Evolutionary conservation across 768 basidiomycete species (phyloP).

Genomic region (Gymnopilus junonius): DNA sequence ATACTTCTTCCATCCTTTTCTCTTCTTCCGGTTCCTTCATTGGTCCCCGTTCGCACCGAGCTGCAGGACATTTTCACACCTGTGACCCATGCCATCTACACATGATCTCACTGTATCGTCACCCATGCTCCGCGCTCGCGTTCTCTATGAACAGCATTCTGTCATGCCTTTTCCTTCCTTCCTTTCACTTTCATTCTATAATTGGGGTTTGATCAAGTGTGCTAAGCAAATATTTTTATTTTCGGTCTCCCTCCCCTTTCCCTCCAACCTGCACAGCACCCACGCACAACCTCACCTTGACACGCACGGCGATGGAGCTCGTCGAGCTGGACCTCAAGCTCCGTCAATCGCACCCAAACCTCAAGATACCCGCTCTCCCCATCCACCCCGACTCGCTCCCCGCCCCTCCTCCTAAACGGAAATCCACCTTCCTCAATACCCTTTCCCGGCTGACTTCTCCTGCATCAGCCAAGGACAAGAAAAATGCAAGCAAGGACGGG

Average conservation of each 20-base stretch:
- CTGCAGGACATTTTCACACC: neutral
- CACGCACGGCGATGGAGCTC: constrained; percentile 75
- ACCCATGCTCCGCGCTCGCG: neutral
- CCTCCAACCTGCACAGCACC: constrained; percentile 58
- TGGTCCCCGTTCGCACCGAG: neutral
- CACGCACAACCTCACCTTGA: constrained; percentile 88
- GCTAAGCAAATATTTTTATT: neutral
- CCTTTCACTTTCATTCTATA: neutral
- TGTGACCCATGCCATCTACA: neutral
- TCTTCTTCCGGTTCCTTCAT: neutral
- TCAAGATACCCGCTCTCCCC: constrained; percentile 64
- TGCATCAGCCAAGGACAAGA: constrained; percentile 52
- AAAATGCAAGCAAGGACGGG: constrained; percentile 23
- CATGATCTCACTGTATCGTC: constrained; percentile 2
- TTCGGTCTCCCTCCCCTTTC: neutral
- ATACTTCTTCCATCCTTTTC: constrained; percentile 24
- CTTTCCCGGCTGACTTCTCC: constrained; percentile 84
- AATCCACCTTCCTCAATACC: constrained; percentile 85
- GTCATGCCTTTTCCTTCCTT: neutral
- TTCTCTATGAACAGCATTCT: neutral
- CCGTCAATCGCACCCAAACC: constrained; percentile 60
- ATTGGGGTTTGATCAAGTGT: neutral
- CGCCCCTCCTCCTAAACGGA: constrained; percentile 66
- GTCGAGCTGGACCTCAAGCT: constrained; percentile 85
- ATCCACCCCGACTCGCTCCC: constrained; percentile 60